Percentiles rank a stretch among this genome's conserved stretches.
These are phyloP conservation scores for Murraya paniculata DNA, from an alignment of 345 rosid genomes.

Conservation along the genomic window DNA sequence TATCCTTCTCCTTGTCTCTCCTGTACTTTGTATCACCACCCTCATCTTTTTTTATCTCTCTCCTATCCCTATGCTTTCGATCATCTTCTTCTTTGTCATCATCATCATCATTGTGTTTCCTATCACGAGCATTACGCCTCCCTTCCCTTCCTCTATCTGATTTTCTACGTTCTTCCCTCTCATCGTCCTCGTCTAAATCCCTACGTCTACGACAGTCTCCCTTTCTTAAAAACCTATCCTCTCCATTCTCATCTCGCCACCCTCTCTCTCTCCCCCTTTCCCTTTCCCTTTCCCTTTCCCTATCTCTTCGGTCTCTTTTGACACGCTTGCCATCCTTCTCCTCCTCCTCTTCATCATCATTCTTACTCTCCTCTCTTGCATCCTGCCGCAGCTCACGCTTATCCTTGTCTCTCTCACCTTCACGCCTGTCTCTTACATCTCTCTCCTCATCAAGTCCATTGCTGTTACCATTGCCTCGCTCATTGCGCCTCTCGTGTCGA, in stretches of 20 bases:
- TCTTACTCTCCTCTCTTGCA: neutral
- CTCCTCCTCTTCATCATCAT: neutral
- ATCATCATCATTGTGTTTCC: too few species aligned
- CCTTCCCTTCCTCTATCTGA: slow-evolving; percentile 15
- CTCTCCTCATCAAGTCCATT: neutral
- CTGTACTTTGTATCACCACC: slow-evolving; percentile 20
- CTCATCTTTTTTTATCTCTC: slow-evolving; percentile 27
- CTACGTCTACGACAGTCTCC: slow-evolving; percentile 27
- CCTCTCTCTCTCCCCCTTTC: slow-evolving; percentile 15
- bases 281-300: slow-evolving; percentile 17
- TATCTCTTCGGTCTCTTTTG: slow-evolving; percentile 23
- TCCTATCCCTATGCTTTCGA: neutral
- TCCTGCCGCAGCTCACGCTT: neutral
- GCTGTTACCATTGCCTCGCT: neutral
- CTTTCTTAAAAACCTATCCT: slow-evolving; percentile 20
- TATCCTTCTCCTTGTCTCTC: slow-evolving; percentile 30
- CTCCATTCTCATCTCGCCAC: slow-evolving; percentile 23
- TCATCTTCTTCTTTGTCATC: neutral
- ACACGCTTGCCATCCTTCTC: slow-evolving; percentile 20
- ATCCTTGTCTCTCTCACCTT: neutral
- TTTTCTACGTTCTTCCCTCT: slow-evolving; percentile 13
- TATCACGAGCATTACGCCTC: neutral
- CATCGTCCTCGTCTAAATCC: slow-evolving; percentile 29
- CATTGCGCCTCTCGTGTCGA: slow-evolving; percentile 6
- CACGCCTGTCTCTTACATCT: neutral